These are phyloP conservation scores for Ballota nigra DNA, from an alignment of 257 asterid species.

Conservation along the genomic window DNA sequence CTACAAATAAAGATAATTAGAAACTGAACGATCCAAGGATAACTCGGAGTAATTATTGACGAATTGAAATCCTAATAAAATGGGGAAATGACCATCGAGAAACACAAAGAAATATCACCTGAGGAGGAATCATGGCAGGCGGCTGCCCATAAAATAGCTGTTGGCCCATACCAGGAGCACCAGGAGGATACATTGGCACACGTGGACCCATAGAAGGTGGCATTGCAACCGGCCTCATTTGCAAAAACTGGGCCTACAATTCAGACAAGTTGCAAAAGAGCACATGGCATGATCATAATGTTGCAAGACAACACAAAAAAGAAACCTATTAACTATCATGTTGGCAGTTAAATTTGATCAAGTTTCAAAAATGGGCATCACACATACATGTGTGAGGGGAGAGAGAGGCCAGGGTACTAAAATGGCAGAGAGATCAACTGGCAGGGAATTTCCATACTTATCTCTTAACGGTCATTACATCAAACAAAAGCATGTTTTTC, in stretches of 20 bases:
- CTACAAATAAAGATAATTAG: no score
- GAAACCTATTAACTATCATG: neutral
- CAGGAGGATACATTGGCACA: constrained; percentile 79
- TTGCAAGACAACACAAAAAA: neutral
- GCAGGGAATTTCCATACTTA: neutral
- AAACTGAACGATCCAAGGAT: no score
- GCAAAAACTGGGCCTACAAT: constrained; percentile 67
- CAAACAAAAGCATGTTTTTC: neutral
- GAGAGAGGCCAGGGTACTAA: no score
- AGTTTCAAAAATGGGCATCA: neutral
- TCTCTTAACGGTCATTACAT: neutral
- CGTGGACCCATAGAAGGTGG: constrained; percentile 69
- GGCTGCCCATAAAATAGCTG: constrained; percentile 84
- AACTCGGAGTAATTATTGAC: neutral
- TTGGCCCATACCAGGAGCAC: constrained; percentile 77
- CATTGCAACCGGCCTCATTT: constrained; percentile 69
- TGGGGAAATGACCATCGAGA: neutral
- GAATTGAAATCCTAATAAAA: neutral
- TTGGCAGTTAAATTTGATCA: neutral
- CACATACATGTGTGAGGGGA: neutral
- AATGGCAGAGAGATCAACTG: no score
- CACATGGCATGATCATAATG: neutral
- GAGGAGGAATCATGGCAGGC: constrained; percentile 73
- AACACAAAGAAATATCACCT: constrained; percentile 37
- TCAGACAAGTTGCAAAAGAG: neutral